Evolutionary conservation across 73 alveolate species (phyloP), one percentile per base, ranked within the genome.

Genomic region (Symbiodinium natans): DNA sequence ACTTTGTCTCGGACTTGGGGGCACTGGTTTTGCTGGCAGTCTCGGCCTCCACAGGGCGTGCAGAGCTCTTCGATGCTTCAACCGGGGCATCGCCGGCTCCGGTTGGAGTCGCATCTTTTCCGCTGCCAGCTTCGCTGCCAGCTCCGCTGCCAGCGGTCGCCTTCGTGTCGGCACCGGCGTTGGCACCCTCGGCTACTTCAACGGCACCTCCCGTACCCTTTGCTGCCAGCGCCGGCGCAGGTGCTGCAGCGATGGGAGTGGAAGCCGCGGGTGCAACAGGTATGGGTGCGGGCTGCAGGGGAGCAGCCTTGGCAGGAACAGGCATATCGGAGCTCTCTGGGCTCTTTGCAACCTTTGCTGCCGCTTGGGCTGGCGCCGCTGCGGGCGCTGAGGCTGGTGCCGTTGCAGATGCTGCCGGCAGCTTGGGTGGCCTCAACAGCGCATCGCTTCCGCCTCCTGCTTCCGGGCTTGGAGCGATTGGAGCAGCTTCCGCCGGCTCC

Each of bases 291-390:
- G 83, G 27, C 27, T 3, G 41, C 33, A 2, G 39, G 83, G 38
- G 41, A 7, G 29, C 38, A 0, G 38, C 7, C 0, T 54, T 34
- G 21, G 40, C 63, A 5, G 33, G 23, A 10, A 59, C 33, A 38
- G 38, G 34, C 19, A 52, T 1, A 17, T 27, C 74, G 7, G 21
- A 21, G 25, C 43, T 25, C 54, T 42, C 42, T 23, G 63, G 15
- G 68, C 38, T 59, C 68, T 3, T 71, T 21, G 29, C 29, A 34
- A 23, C 85, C 31, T n/a, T 74, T 29, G 85, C 9, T 27, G 42
- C 74, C 25, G 92, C 48, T 41, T n/a, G n/a, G n/a, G 93, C 93
- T 19, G 94, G 83, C 4, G 83, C 93, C 11, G 93, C 13, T 46
- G 13, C 43, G 11, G 41, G 74, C 41, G 92, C 93, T 2, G 82